Conservation (phyloP, 306 rosid genomes). For the Acacia acuminata region DNA sequence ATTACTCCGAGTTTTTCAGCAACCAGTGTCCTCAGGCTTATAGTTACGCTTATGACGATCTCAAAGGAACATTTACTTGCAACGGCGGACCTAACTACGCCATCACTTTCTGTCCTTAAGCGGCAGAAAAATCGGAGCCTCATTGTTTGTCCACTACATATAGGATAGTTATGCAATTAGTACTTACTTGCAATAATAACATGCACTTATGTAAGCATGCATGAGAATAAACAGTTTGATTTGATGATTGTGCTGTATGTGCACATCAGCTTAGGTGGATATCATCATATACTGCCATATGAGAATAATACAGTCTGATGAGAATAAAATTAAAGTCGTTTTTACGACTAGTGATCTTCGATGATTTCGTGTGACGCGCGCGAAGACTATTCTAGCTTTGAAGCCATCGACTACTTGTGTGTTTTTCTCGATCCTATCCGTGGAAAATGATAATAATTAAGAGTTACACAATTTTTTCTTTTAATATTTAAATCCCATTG, state of each 20-base stretch:
- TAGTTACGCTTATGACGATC: conserved; percentile 49
- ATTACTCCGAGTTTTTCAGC: conserved; percentile 38
- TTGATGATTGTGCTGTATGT: background rate
- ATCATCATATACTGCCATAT: background rate
- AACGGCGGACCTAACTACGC: conserved; percentile 30
- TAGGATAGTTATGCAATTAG: background rate
- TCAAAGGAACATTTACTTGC: conserved; percentile 45
- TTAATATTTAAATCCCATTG: no score
- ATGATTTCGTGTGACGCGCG: background rate
- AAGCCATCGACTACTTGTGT: background rate
- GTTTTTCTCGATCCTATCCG: background rate
- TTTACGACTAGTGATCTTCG: background rate
- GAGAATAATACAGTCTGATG: background rate
- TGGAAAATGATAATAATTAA: background rate
- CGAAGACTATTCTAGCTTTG: background rate
- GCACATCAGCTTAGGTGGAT: background rate
- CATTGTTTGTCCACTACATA: background rate
- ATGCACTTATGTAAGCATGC: background rate
- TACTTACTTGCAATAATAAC: background rate
- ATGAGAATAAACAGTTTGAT: background rate
- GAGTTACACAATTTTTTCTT: background rate
- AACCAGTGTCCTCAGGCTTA: conserved; percentile 44
- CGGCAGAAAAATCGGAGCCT: background rate
- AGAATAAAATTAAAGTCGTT: background rate
- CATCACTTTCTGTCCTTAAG: conserved; percentile 44